Base-by-base conservation (phyloP, 345 rosid species). In the Corchorus capsularis region DNA sequence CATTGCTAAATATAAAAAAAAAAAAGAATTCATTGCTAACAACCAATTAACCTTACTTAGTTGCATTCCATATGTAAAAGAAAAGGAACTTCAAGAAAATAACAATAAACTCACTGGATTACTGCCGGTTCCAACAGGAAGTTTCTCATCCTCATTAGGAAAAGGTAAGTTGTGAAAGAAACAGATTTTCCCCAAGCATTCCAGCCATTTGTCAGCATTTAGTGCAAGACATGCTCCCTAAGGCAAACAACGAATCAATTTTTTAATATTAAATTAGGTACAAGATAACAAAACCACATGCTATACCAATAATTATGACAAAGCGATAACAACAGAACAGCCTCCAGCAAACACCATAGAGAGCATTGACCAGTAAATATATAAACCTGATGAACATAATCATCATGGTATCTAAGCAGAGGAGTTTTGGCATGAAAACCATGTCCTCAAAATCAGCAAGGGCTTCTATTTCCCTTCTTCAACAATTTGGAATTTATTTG, bases 111-210 rank as follows among this genome's bases (percentile, higher is more conserved):
- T 86, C 78, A 95, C 97, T 55, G 99, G 99, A 84, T 95, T 95
- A 86, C 99, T 95, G 73, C 99, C 99, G 6, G 86, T 93, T 79
- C 99, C 98, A 73, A 89, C 90, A 46, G 99, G 98, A 78, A 93
- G 94, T 90, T 86, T 93, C 82, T 91, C 89, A 79, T 91, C 92
- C 54, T 85, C 91, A 1, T 81, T 85, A 59, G 88, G 87, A 54
- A 73, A 62, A 77, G 97, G 92, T 80, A 95, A 83, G 55, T 84
- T 80, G 79, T 93, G 91, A 86, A 89, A 91, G 43, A 75, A 75
- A 83, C 96, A 88, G 62, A 95, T 86, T 85, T 86, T 88, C 81
- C 72, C 79, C 72, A 91, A 82, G 82, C 94, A 88, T 76, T 86
- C 87, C 78, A 87, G 85, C 99, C 98, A 95, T 83, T 88, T 95